Conservation (phyloP, 176 grass and related monocot species). For the Paspalum notatum region DNA sequence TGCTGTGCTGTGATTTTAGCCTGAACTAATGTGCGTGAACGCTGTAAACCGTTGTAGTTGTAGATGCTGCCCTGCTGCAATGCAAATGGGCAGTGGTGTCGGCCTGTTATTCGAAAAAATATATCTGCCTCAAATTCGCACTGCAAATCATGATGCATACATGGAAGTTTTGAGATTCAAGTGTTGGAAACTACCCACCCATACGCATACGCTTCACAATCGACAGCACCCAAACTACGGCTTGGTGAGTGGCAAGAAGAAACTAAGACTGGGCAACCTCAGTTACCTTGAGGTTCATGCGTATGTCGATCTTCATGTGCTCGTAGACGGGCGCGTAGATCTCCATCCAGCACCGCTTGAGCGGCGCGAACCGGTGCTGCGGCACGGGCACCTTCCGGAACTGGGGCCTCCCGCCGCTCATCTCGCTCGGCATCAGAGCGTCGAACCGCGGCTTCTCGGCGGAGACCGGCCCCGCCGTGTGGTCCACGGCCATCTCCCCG, state of each 20-base stretch:
- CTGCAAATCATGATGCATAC: not conserved
- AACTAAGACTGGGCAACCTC: not conserved
- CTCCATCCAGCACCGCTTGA: constrained; percentile 75
- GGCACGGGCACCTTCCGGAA: constrained; percentile 67
- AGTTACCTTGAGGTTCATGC: constrained; percentile 91
- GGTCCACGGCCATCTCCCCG: constrained; percentile 20
- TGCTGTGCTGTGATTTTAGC: no score
- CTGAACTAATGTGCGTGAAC: no score
- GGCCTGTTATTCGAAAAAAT: no score
- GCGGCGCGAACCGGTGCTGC: constrained; percentile 51
- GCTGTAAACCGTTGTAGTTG: no score
- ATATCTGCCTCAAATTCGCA: not conserved
- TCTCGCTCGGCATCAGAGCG: constrained; percentile 72
- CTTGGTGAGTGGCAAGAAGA: not conserved
- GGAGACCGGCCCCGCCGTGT: not conserved
- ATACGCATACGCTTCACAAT: not conserved
- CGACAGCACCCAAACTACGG: not conserved
- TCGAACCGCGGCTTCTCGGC: constrained; percentile 51
- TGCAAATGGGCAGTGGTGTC: no score
- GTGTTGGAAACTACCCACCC: no score
- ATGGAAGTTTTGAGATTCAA: not conserved
- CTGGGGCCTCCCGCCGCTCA: constrained; percentile 67
- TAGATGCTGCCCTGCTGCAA: no score
- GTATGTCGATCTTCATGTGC: constrained; percentile 87
- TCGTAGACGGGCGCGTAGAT: constrained; percentile 73